Percentiles rank a stretch among this genome's conserved stretches.
phyloP scores from a whole-genome alignment of 495 filamentous ascomycete species.

The Penicillium arizonense region DNA sequence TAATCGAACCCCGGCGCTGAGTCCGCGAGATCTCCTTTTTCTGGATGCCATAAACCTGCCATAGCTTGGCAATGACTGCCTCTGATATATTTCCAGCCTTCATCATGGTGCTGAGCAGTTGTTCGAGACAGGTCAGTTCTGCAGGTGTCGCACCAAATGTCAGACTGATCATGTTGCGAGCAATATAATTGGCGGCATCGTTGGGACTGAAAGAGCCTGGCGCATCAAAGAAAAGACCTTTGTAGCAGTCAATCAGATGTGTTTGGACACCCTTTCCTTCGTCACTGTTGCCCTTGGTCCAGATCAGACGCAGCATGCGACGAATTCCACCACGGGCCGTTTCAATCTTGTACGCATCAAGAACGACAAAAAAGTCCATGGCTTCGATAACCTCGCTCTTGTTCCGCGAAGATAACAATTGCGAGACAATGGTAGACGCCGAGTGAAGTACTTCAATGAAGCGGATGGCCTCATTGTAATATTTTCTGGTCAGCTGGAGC shows the following conservation, averaged over 20 bases:
- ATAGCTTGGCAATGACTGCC: slow-evolving; percentile 84
- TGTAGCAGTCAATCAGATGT: slow-evolving; percentile 97
- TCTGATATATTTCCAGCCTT: slow-evolving; percentile 84
- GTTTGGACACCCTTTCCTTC: slow-evolving; percentile 98
- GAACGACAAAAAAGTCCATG: slow-evolving; percentile 96
- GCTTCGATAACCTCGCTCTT: slow-evolving; percentile 98
- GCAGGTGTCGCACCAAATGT: slow-evolving; percentile 94
- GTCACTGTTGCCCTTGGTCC: slow-evolving; percentile 99
- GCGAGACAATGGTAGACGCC: slow-evolving; percentile 72
- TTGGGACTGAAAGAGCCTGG: slow-evolving; percentile 83
- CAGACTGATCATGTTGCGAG: slow-evolving; percentile 97
- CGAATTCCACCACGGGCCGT: slow-evolving; percentile 85
- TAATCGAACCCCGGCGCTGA: slow-evolving; percentile 92
- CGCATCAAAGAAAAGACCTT: slow-evolving; percentile 90
- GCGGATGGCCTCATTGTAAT: slow-evolving; percentile 85
- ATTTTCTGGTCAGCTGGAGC: slow-evolving; percentile 82
- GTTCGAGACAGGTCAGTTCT: slow-evolving; percentile 92
- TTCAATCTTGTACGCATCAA: slow-evolving; percentile 93
- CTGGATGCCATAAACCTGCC: slow-evolving; percentile 95
- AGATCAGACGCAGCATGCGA: slow-evolving; percentile 93
- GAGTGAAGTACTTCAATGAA: slow-evolving; percentile 94
- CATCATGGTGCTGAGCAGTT: slow-evolving; percentile 96
- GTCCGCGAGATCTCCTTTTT: slow-evolving; percentile 88
- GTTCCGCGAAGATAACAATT: slow-evolving; percentile 88
- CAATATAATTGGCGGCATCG: slow-evolving; percentile 93